Evolutionary conservation across 441 rosid species (phyloP).

Genomic region (Manihot esculenta): DNA sequence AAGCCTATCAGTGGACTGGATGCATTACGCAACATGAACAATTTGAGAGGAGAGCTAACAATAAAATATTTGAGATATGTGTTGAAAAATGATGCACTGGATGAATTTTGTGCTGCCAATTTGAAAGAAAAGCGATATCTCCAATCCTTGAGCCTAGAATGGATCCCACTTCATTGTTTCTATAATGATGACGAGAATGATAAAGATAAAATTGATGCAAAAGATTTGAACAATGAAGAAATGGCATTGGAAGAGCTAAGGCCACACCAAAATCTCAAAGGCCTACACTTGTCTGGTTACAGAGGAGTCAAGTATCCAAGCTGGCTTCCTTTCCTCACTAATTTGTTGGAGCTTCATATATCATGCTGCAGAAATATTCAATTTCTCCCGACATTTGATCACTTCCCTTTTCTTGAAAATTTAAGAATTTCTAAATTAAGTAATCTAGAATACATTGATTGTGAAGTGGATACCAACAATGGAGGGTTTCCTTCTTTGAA

Average conservation of each 20-base stretch:
- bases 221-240: not conserved
- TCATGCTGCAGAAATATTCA: not conserved
- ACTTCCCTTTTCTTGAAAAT: not conserved
- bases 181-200: too few relatives aligned
- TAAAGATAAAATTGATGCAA: rapidly evolving
- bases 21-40: conserved; percentile 21
- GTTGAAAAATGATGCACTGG: not conserved
- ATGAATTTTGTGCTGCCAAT: conserved; percentile 17
- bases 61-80: not conserved
- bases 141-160: conserved; percentile 2
- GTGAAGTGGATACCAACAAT: not conserved
- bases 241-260: not conserved
- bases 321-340: conserved; percentile 22
- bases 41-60: conserved; percentile 14
- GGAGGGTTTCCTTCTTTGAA: conserved; percentile 9
- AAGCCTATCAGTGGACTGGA: conserved; percentile 10
- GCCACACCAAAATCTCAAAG: conserved; percentile 19
- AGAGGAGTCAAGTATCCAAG: conserved; percentile 17
- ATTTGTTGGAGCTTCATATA: not conserved
- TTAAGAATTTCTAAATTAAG: not conserved
- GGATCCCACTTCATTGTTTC: not conserved
- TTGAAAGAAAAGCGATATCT: conserved; percentile 20
- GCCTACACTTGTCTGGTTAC: not conserved
- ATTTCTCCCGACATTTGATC: conserved; percentile 1
- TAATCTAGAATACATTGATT: conserved; percentile 12